These are phyloP conservation scores for Chaetomium globosum DNA, from an alignment of 2,329 filamentous ascomycete species.

Conservation along the genomic window DNA sequence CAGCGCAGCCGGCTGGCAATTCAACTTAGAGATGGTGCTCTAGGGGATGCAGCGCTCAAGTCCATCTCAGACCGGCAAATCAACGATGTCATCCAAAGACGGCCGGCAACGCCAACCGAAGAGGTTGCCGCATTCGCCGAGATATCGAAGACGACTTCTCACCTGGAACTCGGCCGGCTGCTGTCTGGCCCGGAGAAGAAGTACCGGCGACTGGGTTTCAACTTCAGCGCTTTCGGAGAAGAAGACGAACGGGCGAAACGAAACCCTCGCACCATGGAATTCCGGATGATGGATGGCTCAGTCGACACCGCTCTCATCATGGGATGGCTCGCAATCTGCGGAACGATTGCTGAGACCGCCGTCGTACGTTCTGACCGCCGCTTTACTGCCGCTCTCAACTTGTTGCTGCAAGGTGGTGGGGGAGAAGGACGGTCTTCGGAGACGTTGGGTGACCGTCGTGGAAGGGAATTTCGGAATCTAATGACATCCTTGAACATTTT, in stretches of 20 bases:
- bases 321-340: conserved; percentile 44
- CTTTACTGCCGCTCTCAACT: conserved; percentile 26
- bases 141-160: conserved; percentile 40
- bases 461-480: conserved; percentile 31
- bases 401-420: conserved; percentile 13
- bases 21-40: conserved; percentile 14
- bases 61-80: conserved; percentile 30
- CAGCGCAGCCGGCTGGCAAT: conserved; percentile 42
- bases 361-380: conserved; percentile 23
- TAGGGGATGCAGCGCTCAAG: not conserved
- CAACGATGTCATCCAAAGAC: conserved; percentile 27
- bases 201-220: conserved; percentile 46
- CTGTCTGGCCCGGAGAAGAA: conserved; percentile 42
- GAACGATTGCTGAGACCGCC: conserved; percentile 40
- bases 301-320: conserved; percentile 38
- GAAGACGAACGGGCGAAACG: conserved; percentile 43
- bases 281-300: conserved; percentile 46
- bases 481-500: conserved; percentile 33
- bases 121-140: conserved; percentile 36
- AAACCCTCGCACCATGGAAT: conserved; percentile 46
- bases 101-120: conserved; percentile 11
- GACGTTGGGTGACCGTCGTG: conserved; percentile 19
- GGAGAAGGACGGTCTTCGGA: not conserved
- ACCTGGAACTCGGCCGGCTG: conserved; percentile 42
- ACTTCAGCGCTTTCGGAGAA: conserved; percentile 46